Percentiles rank a stretch among this genome's conserved stretches.
These are phyloP conservation scores for Candida easanensis DNA, from an alignment of 805 yeast species.

Conservation along the genomic window DNA sequence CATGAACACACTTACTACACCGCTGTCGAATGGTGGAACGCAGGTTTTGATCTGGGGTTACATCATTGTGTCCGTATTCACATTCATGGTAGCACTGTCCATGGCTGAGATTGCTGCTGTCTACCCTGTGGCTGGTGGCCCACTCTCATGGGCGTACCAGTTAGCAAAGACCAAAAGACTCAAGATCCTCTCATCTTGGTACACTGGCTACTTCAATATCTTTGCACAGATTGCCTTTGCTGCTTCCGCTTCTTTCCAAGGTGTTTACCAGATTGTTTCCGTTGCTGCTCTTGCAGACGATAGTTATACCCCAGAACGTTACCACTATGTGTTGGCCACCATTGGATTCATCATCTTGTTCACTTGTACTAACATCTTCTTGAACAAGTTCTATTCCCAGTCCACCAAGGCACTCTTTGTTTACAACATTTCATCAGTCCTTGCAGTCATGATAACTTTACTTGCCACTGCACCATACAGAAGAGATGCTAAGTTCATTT, in stretches of 20 bases:
- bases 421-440: constrained; percentile 20
- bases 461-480: constrained; percentile 24
- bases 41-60: constrained; percentile 29
- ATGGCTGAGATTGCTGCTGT: constrained; percentile 35
- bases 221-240: constrained; percentile 28
- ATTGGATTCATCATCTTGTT: constrained; percentile 26
- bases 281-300: constrained; percentile 19
- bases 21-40: constrained; percentile 26
- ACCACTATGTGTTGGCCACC: constrained; percentile 22
- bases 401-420: constrained; percentile 19
- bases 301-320: constrained; percentile 17
- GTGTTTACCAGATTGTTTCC: constrained; percentile 23
- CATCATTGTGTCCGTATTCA: constrained; percentile 25
- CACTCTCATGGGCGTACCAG: constrained; percentile 34
- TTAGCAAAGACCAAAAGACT: constrained; percentile 24
- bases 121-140: constrained; percentile 34
- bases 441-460: constrained; percentile 19
- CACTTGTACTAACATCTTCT: constrained; percentile 22
- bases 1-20: constrained; percentile 25
- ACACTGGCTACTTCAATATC: constrained; percentile 30
- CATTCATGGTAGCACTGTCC: constrained; percentile 24
- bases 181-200: constrained; percentile 30
- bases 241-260: constrained; percentile 27
- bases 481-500: constrained; percentile 25
- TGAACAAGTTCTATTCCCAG: constrained; percentile 24